Evolutionary conservation across 306 rosid genomes (phyloP), one percentile per base, ranked within the genome.

Genomic region (Fragaria vesca): DNA sequence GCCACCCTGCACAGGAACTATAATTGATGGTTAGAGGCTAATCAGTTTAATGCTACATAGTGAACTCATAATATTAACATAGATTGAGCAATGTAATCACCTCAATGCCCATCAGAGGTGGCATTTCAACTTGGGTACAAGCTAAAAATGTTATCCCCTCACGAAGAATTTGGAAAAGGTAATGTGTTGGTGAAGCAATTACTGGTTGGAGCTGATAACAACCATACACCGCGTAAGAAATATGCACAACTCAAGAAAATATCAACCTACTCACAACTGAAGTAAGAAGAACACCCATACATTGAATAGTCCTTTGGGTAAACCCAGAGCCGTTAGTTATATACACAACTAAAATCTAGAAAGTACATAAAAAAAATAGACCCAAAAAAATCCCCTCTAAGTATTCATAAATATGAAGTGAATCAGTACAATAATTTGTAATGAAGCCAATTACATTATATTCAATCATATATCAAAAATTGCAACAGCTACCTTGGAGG

Each of bases 1-100:
- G 97, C 99, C 28, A 93, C 99, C 83, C 99, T 93, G 88, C 96
- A 91, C 72, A 95, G 99, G 73, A 95, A 95, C 97, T 95, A 90
- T 48, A 84, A 77, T 79, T 77, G 86, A 79, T 18, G 58, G 90
- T 90, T 74, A 84, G 83, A 77, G 40, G 24, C 69, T 50, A 20
- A 80, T 43, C 2, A 40, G 28, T 75, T 51, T 1, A 66, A 47
- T 13, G 45, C 61, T n/a, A 12, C n/a, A 76, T 5, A 73, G 71
- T 12, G 34, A 21, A 55, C 65, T 1, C 60, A 54, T n/a, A 75
- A 46, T 68, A 36, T 45, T n/a, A 43, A 73, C 3, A 10, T 21
- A 71, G 18, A 40, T 8, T 66, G 21, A 52, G 65, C 66, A 28
- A 18, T 46, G 46, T 5, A 69, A 68, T 82, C 68, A 95, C 99